Evolutionary conservation across 495 filamentous ascomycete genomes (phyloP), one percentile per base, ranked within the genome.

Genomic region (Penicillium arizonense): DNA sequence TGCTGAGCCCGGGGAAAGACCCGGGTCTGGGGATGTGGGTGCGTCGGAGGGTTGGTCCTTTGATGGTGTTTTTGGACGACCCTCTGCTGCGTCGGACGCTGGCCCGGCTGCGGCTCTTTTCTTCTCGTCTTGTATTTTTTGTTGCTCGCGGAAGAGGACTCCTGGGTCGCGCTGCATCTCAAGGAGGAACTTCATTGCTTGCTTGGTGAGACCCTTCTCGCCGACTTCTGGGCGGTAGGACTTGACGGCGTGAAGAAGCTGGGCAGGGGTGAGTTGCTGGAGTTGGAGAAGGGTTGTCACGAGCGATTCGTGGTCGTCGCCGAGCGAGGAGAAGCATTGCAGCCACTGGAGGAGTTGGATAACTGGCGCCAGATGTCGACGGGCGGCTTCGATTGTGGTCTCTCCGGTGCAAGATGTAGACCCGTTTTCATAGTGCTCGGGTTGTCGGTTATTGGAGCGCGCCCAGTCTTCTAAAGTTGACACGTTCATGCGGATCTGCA

Each of bases 401-500:
- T 97, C 95, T 2, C 95, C 95, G 1, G 83, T 90, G n/a, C 87
- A 82, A 4, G 79, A 85, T 69, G 87, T 92, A 28, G 92, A 89
- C 8, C 93, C 94, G 52, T 90, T 87, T 65, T 99, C 94, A 62
- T 90, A 97, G 65, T 97, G 94, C 65, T 96, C 94, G 7, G 94
- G 92, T 58, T 95, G 84, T 13, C 95, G 84, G 62, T 96, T 97
- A 70, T 97, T 99, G 23, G 80, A 75, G 12, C 91, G 80, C 1
- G 93, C 94, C 94, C 94, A 99, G 64, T 99, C 94, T 68, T 99
- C 94, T 38, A 99, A 77, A 2, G 81, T 83, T 4, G 94, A 97
- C 23, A 97, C 85, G 65, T 99, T 99, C 90, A 99, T 96, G 54
- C 94, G 90, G 53, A 99, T 97, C 62, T 99, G 95, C 94, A 99